phyloP scores from a whole-genome alignment of 371 early-diverging fungal species.

The Catenaria anguillulae region DNA sequence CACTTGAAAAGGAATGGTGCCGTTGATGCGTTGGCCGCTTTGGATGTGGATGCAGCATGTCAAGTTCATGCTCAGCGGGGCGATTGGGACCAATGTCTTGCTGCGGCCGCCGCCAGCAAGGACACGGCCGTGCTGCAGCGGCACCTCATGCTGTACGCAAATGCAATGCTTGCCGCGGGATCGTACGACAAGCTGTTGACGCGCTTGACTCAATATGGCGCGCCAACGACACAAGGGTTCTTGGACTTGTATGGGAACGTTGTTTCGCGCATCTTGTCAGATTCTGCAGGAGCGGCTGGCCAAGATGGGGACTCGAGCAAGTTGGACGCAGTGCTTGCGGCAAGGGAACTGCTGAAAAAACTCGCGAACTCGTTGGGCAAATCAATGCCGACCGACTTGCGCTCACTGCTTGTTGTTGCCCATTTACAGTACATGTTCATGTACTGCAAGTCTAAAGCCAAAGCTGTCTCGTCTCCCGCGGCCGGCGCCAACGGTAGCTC shows the following conservation, averaged over 20 bases:
- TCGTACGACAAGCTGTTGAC: slow-evolving; percentile 17
- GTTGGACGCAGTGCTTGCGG: slow-evolving; percentile 11
- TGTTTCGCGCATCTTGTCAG: slow-evolving; percentile 16
- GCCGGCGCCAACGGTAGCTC: too few species aligned
- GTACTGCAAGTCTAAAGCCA: slow-evolving; percentile 17
- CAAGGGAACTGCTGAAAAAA: slow-evolving; percentile 29
- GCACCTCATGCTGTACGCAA: slow-evolving; percentile 23
- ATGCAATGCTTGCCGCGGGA: slow-evolving; percentile 16
- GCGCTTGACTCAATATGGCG: slow-evolving; percentile 22
- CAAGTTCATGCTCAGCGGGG: slow-evolving; percentile 31
- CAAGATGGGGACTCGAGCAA: slow-evolving; percentile 18
- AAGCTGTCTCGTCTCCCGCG: too few species aligned
- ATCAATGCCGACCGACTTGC: not conserved
- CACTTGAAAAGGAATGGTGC: slow-evolving; percentile 28
- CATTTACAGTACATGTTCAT: slow-evolving; percentile 27
- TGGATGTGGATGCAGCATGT: slow-evolving; percentile 29
- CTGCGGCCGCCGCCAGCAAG: slow-evolving; percentile 20
- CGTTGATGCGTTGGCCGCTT: slow-evolving; percentile 26
- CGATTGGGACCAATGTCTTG: slow-evolving; percentile 42
- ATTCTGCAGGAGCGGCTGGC: too few species aligned
- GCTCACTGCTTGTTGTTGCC: slow-evolving; percentile 17
- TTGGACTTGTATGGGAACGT: not conserved
- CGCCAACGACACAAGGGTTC: slow-evolving; percentile 5
- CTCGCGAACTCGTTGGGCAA: slow-evolving; percentile 13
- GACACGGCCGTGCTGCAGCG: slow-evolving; percentile 15